Evolutionary conservation across 75 land plant genomes (phyloP), one percentile per base, ranked within the genome.

Genomic region (Selaginella tamariscina): DNA sequence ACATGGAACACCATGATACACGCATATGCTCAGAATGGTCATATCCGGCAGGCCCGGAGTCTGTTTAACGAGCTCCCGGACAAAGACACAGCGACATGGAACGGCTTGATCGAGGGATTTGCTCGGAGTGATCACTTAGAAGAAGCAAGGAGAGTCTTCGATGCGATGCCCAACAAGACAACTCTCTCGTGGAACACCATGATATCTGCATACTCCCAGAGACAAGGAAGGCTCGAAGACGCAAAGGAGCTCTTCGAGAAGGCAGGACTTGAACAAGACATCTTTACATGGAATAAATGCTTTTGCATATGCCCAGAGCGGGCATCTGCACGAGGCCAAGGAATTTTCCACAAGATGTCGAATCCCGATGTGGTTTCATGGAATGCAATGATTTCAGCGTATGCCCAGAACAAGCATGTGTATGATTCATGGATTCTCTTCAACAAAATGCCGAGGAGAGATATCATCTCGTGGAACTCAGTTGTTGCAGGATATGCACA

Each of bases 121-220:
- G 49, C 49, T 5, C 49, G 49, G 49, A 39, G 62, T 59, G 62
- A 23, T 9, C 8, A 59, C n/a, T 21, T 59, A 9, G 26, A 59
- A 23, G 62, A 59, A 9, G 62, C 62, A n/a, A 23, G 62, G 8
- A 21, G 8, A 59, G 62, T 26, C 9, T 59, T 59, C 26, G 62
- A 59, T n/a, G 26, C 5, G 23, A 59, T 59, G 62, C 62, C 62
- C 2, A n/a, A 59, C 9, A 59, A 27, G 21, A 8, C 23, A 9
- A 59, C 26, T 2, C 23, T 59, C 18, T 59, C 62, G 23, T 59
- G 62, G 62, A 59, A 59, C 26, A 59, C 62, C 62, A 23, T 59
- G 18, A 27, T 59, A 2, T 5, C 62, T 5, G 62, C 62, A 59
- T 59, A 59, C 26, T 2, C 24, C 2, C 49, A 39, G 49, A 5